These are phyloP conservation scores for Trichosanthes truncata DNA, from an alignment of 306 rosid species.

Conservation along the genomic window DNA sequence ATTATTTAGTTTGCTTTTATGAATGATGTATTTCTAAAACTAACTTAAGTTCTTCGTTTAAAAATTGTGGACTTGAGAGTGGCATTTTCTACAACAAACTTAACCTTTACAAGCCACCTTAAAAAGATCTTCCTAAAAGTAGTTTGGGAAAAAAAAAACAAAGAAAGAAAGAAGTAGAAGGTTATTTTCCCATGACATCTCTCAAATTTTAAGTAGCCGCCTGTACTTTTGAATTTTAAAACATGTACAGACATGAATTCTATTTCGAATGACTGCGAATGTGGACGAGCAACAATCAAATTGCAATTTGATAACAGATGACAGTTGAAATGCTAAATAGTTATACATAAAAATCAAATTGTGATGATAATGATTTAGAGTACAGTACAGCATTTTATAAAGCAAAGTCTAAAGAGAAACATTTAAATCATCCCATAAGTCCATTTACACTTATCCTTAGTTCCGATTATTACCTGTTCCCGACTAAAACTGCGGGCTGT, in stretches of 20 bases:
- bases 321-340: neutral
- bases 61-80: neutral
- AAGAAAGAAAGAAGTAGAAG: neutral
- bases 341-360: neutral
- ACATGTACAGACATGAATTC: neutral
- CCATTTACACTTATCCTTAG: neutral
- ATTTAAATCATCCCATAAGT: neutral
- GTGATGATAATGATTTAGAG: neutral
- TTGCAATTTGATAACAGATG: neutral
- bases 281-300: neutral
- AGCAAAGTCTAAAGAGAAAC: neutral
- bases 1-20: neutral
- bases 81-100: neutral
- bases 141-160: neutral
- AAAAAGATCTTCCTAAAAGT: neutral
- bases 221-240: neutral
- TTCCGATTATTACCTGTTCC: slow-evolving; percentile 52
- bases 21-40: neutral
- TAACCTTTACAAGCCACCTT: neutral
- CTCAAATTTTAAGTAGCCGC: neutral
- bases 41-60: neutral
- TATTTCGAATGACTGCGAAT: neutral
- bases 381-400: neutral
- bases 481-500: slow-evolving; percentile 75
- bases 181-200: neutral